Percentiles rank a stretch among this genome's conserved stretches.
These are phyloP conservation scores for Plasmodium yoelii DNA, from an alignment of 169 alveolate genomes.

Conservation along the genomic window DNA sequence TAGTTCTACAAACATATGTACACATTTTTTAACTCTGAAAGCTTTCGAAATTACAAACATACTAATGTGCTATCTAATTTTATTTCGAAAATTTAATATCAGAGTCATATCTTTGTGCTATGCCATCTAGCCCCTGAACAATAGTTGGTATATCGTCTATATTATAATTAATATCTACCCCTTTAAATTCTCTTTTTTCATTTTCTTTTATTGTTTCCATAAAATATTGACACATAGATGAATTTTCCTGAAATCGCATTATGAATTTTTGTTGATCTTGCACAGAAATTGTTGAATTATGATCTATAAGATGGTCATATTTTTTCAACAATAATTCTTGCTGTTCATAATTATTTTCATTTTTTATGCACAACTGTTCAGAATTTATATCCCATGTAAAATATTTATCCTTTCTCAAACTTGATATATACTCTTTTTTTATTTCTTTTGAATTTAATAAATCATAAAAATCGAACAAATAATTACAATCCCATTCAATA, in stretches of 20 bases:
- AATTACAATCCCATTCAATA: conserved; percentile 79
- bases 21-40: too few species aligned
- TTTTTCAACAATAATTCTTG: conserved; percentile 6
- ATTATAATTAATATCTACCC: conserved; percentile 66
- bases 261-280: conserved; percentile 59
- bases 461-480: conserved; percentile 73
- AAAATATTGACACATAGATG: conserved; percentile 57
- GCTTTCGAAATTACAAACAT: too few species aligned
- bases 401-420: conserved; percentile 24
- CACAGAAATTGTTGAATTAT: conserved; percentile 13
- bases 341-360: neutral
- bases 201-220: conserved; percentile 41
- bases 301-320: conserved; percentile 47
- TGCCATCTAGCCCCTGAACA: conserved; percentile 57
- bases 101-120: conserved; percentile 65
- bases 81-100: conserved; percentile 6
- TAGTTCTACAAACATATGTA: too few species aligned
- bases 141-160: conserved; percentile 9
- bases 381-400: conserved; percentile 5
- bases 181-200: conserved; percentile 36
- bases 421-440: neutral
- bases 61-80: too few species aligned
- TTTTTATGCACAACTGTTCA: conserved; percentile 5
- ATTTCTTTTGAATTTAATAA: conserved; percentile 36
- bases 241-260: conserved; percentile 42